phyloP scores from a whole-genome alignment of 176 grass and related monocot species.

The Carex kokanica region DNA sequence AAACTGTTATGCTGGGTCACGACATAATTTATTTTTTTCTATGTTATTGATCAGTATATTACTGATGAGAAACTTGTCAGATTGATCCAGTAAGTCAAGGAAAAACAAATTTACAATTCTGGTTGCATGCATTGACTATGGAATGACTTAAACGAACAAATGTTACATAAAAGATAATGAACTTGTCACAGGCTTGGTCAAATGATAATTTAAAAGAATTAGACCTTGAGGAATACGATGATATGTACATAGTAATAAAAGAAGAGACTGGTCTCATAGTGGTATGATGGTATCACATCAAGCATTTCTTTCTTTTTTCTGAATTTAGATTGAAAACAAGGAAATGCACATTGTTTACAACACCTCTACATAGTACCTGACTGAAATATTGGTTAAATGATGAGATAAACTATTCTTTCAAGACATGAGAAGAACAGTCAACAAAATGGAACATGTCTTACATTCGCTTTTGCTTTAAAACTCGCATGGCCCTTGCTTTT shows the following conservation, averaged over 20 bases:
- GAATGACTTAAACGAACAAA: background rate
- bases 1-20: background rate
- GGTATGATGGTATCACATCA: background rate
- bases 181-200: background rate
- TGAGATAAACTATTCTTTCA: background rate
- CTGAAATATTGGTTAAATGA: background rate
- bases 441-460: slow-evolving; percentile 13
- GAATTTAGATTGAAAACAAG: background rate
- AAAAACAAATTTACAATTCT: background rate
- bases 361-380: background rate
- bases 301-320: background rate
- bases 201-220: background rate
- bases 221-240: background rate
- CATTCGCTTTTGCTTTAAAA: slow-evolving; percentile 91
- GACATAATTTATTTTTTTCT: slow-evolving; percentile 1
- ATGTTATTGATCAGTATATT: background rate
- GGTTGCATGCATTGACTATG: background rate
- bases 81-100: background rate
- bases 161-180: background rate
- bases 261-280: background rate
- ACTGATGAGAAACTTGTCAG: background rate
- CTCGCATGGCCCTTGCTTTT: slow-evolving; percentile 82
- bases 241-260: background rate
- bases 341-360: background rate
- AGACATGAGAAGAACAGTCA: background rate